These are phyloP conservation scores for Coemansia interrupta DNA, from an alignment of 192 early-diverging fungal species.

Conservation along the genomic window DNA sequence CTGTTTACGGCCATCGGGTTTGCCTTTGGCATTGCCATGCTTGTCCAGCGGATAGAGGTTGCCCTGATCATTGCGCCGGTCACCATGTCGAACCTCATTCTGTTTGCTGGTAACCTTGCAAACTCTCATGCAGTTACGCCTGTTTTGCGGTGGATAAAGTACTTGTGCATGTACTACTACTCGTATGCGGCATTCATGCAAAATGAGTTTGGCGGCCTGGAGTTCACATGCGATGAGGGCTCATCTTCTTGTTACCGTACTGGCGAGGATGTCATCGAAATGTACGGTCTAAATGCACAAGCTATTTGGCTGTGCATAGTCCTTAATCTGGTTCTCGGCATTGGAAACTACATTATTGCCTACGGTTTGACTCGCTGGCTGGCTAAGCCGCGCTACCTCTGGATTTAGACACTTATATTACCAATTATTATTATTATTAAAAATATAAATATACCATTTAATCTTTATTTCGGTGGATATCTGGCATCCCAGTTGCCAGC, in stretches of 20 bases:
- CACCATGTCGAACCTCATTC: slow-evolving; percentile 1
- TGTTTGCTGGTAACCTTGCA: slow-evolving; percentile 18
- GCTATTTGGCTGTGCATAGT: slow-evolving; percentile 3
- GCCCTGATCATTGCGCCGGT: slow-evolving; percentile 11
- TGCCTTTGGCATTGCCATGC: slow-evolving; percentile 7
- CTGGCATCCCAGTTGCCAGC: too few relatives aligned
- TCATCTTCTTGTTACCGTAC: background rate
- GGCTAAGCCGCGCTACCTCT: slow-evolving; percentile 9
- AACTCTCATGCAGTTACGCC: slow-evolving; percentile 16
- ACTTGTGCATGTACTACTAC: slow-evolving; percentile 8
- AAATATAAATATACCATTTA: too few relatives aligned
- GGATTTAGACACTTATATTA: background rate
- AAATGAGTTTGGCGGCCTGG: slow-evolving; percentile 20
- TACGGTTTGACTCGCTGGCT: slow-evolving; percentile 3
- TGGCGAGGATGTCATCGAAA: slow-evolving; percentile 9
- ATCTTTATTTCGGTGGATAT: too few relatives aligned
- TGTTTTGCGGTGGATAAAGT: slow-evolving; percentile 18
- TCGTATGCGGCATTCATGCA: slow-evolving; percentile 8
- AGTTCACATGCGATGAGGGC: slow-evolving; percentile 2
- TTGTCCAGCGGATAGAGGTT: slow-evolving; percentile 5
- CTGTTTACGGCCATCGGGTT: slow-evolving; percentile 7
- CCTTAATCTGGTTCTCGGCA: background rate
- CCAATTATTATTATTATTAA: background rate
- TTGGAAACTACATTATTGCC: background rate
- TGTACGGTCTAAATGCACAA: slow-evolving; percentile 1